phyloP scores from a whole-genome alignment of 148 eudicot genomes.

The Dianthus caryophyllus region DNA sequence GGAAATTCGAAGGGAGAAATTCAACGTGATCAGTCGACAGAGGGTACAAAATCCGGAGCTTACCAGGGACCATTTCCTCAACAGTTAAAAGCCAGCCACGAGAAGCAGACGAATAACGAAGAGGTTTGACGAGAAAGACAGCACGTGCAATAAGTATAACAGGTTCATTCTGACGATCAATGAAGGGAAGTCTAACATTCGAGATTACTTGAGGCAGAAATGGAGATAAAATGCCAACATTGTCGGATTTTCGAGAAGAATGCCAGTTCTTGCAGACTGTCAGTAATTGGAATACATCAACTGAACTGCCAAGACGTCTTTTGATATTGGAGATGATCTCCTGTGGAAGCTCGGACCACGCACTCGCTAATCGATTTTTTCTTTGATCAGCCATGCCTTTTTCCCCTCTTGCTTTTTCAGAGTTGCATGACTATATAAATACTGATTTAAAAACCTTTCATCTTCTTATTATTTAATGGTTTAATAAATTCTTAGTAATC shows the following conservation, averaged over 20 bases:
- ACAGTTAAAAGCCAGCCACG: constrained; percentile 4
- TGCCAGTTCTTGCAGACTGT: constrained; percentile 15
- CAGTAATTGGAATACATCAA: background rate
- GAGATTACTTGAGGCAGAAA: background rate
- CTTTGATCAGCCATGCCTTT: background rate
- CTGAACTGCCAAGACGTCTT: background rate
- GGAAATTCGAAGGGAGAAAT: background rate
- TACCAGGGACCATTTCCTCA: constrained; percentile 5
- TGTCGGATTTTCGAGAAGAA: background rate
- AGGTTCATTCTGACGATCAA: background rate
- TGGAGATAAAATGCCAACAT: background rate
- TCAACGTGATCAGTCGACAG: constrained; percentile 2
- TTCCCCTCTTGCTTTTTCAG: too few relatives aligned
- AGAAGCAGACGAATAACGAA: background rate
- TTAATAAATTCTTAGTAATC: too few relatives aligned
- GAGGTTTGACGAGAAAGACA: constrained; percentile 10
- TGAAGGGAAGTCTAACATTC: constrained; percentile 5
- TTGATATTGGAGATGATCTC: background rate
- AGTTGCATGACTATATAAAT: too few relatives aligned
- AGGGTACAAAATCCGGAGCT: constrained; percentile 5
- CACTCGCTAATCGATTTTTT: background rate
- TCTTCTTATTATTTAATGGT: too few relatives aligned
- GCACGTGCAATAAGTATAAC: constrained; percentile 6
- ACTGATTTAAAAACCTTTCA: too few relatives aligned
- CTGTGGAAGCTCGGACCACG: constrained; percentile 12